phyloP scores from a whole-genome alignment of 108 stramenopile genomes.

The Conticribra weissflogii region DNA sequence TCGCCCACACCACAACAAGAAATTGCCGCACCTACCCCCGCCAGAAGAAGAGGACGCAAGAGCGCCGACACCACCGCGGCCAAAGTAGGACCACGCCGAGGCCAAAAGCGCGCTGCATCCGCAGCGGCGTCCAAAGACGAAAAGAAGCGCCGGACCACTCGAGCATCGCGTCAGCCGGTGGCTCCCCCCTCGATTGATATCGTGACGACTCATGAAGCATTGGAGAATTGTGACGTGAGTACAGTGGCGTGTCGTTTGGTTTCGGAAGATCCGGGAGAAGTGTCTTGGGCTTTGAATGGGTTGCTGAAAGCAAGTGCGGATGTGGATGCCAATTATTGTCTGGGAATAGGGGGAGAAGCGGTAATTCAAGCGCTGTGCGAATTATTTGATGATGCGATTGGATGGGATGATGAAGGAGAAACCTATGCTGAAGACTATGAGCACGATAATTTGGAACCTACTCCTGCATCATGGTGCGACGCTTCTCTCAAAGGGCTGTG shows the following conservation, averaged over 20 bases:
- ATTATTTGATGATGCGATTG: constrained; percentile 66
- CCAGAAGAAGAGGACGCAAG: background rate
- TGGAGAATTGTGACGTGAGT: constrained; percentile 23
- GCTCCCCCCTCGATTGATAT: constrained; percentile 47
- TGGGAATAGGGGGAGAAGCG: constrained; percentile 59
- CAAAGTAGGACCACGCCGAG: constrained; percentile 13
- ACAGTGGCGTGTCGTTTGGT: constrained; percentile 23
- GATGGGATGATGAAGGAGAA: constrained; percentile 45
- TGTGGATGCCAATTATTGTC: constrained; percentile 63
- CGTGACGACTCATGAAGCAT: constrained; percentile 35
- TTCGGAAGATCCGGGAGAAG: constrained; percentile 32
- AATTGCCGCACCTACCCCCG: background rate
- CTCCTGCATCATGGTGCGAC: constrained; percentile 37
- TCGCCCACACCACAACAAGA: background rate
- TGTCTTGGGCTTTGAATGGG: constrained; percentile 63
- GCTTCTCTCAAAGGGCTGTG: constrained; percentile 37
- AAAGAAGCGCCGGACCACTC: constrained; percentile 35
- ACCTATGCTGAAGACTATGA: background rate
- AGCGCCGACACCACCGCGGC: background rate
- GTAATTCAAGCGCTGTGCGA: constrained; percentile 51
- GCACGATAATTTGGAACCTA: constrained; percentile 31
- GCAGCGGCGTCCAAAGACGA: constrained; percentile 9
- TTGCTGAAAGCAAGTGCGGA: constrained; percentile 59
- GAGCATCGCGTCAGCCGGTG: constrained; percentile 17
- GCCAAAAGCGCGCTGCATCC: constrained; percentile 11